Evolutionary conservation across 805 yeast species (phyloP).

Genomic region (Candida saitoana): DNA sequence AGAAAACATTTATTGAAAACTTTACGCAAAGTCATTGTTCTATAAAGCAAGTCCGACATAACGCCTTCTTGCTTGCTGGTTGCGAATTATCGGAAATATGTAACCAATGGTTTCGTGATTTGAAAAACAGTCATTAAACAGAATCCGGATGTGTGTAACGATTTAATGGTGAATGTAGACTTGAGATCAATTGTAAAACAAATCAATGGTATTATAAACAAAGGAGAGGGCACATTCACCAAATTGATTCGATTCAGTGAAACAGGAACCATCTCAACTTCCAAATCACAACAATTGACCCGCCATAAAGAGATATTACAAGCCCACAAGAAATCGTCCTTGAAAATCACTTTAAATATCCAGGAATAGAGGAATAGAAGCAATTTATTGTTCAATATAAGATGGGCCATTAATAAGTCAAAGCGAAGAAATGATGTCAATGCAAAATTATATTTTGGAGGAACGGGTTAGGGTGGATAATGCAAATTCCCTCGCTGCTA

Average conservation of each 20-base stretch:
- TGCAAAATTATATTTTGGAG: conserved; percentile 71
- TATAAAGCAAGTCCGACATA: no score
- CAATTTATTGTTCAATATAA: conserved; percentile 70
- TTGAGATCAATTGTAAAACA: conserved; percentile 13
- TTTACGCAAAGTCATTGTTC: no score
- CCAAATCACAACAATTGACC: conserved; percentile 74
- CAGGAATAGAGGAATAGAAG: conserved; percentile 72
- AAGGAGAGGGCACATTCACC: conserved; percentile 51
- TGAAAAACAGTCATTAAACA: no score
- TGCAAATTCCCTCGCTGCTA: conserved; percentile 73
- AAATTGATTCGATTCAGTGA: conserved; percentile 54
- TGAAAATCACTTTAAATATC: conserved; percentile 54
- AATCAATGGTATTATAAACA: conserved; percentile 23
- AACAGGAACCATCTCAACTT: conserved; percentile 54
- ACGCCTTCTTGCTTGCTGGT: no score
- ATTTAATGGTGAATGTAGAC: conserved; percentile 18
- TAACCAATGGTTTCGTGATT: no score
- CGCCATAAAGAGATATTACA: conserved; percentile 74
- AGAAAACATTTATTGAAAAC: no score
- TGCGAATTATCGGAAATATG: no score
- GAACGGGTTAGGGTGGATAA: conserved; percentile 72
- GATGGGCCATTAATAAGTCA: conserved; percentile 73
- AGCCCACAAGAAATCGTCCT: conserved; percentile 64
- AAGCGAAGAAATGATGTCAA: conserved; percentile 39
- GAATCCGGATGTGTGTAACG: no score